phyloP scores from a whole-genome alignment of 805 yeast genomes.

The Danielozyma ontarioensis region DNA sequence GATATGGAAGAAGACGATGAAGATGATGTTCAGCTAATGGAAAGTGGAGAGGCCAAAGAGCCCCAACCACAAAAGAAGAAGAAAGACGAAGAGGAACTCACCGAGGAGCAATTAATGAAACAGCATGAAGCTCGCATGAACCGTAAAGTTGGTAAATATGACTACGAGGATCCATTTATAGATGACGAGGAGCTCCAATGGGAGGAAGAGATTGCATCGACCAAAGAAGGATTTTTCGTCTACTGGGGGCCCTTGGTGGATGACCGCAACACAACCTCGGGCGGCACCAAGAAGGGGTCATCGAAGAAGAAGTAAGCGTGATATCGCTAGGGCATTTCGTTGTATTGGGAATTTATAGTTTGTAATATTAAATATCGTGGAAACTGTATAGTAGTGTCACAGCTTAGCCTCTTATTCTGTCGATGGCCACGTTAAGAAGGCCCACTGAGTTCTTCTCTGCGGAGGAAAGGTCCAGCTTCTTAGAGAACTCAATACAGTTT shows the following conservation, averaged over 20 bases:
- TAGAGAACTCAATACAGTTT: too few species aligned
- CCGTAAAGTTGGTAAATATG: slow-evolving; percentile 86
- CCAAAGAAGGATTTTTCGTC: slow-evolving; percentile 93
- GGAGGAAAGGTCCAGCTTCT: too few species aligned
- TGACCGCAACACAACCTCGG: slow-evolving; percentile 20
- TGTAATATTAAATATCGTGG: too few species aligned
- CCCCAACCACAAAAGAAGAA: slow-evolving; percentile 16
- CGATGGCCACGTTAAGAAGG: slow-evolving; percentile 29
- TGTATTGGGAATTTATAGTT: too few species aligned
- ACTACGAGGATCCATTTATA: slow-evolving; percentile 88
- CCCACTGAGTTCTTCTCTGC: slow-evolving; percentile 30
- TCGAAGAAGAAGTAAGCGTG: slow-evolving; percentile 21
- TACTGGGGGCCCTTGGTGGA: slow-evolving; percentile 88
- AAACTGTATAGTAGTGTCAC: slow-evolving; percentile 4
- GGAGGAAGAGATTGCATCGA: slow-evolving; percentile 91
- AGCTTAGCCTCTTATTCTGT: slow-evolving; percentile 18
- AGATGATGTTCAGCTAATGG: slow-evolving; percentile 23
- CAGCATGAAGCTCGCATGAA: slow-evolving; percentile 47
- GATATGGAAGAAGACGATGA: slow-evolving; percentile 44
- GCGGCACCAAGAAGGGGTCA: slow-evolving; percentile 18
- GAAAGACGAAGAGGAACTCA: slow-evolving; percentile 17
- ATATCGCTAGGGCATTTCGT: too few species aligned
- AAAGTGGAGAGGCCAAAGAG: slow-evolving; percentile 6
- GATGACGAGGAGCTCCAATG: slow-evolving; percentile 89
- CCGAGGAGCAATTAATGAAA: slow-evolving; percentile 40